Base-by-base conservation (phyloP, 441 rosid genomes). In the Bruguiera hainesii region DNA sequence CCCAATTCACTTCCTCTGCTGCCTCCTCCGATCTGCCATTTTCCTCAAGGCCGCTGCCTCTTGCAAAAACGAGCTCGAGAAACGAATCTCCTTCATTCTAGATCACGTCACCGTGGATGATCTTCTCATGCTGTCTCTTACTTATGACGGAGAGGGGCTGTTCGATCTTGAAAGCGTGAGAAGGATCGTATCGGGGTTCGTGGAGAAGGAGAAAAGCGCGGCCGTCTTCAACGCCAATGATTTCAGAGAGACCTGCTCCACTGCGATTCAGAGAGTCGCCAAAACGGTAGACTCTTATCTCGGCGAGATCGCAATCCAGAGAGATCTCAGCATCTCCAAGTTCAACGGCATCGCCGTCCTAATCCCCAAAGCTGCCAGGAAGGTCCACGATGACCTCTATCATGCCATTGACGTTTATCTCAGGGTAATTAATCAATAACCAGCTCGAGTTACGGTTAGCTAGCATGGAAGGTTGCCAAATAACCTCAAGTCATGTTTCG, bases 81-180 rank as follows among this genome's bases (percentile, higher is more conserved):
- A 84, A 48, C 87, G 86, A 13, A 82, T 93, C 72, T 79, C 91
- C 0, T 73, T 74, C 0, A 80, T 93, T 6, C 74, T 93, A 1
- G 97, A 93, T 29, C 98, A 87, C n/a, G 93, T 88, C 21, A 78
- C 85, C 0, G 90, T 89, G 0, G 95, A 87, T 37, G 95, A 93
- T 77, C 95, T 93, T 16, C 79, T 93, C 60, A 85, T 89, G 13
- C 63, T 92, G 37, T 89, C 98, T 1, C 86, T 84, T 68, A 84
- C 88, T 20, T 89, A 87, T 67, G 96, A 90, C 53, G 96, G 98
- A 0, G 95, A 90, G 79, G 73, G 83, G 52, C 80, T 93, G 6
- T 61, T 85, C 18, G 98, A 89, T 65, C 80, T 93, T 8, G 98
- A 93, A 21, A 87, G 97, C 31, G 87, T 93, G 62, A 85, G 96